Evolutionary conservation across 257 asterid species (phyloP).

Genomic region (Rauvolfia tetraphylla): DNA sequence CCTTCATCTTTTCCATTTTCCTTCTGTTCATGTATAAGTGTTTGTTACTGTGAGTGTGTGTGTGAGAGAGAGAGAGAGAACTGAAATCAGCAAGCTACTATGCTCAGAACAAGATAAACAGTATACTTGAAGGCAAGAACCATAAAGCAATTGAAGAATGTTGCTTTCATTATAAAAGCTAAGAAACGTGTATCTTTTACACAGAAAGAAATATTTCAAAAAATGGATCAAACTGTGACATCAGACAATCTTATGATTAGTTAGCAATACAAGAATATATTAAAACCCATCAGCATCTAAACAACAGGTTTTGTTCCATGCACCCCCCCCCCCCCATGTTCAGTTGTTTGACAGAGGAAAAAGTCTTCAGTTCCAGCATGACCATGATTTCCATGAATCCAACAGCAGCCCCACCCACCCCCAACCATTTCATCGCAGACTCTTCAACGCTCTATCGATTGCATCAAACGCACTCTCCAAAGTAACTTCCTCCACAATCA

Average conservation of each 20-base stretch:
- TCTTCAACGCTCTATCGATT: conserved; percentile 43
- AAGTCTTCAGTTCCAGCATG: neutral
- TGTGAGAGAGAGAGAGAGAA: neutral
- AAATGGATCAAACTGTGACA: neutral
- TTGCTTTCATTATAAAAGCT: neutral
- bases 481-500: conserved; percentile 72
- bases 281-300: neutral
- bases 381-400: neutral
- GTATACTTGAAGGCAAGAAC: neutral
- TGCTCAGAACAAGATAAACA: neutral
- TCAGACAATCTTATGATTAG: neutral
- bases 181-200: neutral
- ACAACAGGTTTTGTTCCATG: neutral
- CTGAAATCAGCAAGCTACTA: neutral
- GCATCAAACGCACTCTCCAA: conserved; percentile 62
- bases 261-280: neutral
- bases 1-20: neutral
- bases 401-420: too few species aligned
- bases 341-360: neutral
- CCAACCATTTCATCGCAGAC: conserved; percentile 33
- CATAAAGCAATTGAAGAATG: neutral
- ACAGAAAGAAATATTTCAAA: neutral
- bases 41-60: neutral
- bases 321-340: neutral
- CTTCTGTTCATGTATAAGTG: neutral